phyloP scores from a whole-genome alignment of 768 basidiomycete species.

The Artomyces pyxidatus region DNA sequence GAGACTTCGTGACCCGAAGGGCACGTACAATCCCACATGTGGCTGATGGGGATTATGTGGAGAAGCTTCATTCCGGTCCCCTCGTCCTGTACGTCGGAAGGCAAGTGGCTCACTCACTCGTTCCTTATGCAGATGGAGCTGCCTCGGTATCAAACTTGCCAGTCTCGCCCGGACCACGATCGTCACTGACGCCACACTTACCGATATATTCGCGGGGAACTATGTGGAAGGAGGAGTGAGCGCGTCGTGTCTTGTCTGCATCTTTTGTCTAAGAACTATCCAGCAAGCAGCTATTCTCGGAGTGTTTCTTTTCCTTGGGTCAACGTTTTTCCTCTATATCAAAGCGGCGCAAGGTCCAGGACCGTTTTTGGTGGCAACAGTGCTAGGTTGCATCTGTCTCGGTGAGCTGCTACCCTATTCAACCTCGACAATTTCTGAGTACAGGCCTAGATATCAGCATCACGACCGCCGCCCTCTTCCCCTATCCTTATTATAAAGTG shows the following conservation, averaged over 20 bases:
- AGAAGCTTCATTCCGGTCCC: no score
- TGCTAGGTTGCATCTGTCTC: conserved; percentile 54
- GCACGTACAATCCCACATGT: no score
- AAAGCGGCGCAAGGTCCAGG: conserved; percentile 55
- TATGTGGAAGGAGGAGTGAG: conserved; percentile 46
- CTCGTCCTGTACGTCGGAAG: no score
- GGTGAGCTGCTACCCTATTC: conserved; percentile 29
- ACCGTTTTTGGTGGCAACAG: conserved; percentile 46
- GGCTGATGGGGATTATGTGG: no score
- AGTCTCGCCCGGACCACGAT: conserved; percentile 42
- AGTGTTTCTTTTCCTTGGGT: conserved; percentile 58
- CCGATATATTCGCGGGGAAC: conserved; percentile 37
- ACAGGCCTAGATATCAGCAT: conserved; percentile 43
- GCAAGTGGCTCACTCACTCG: no score
- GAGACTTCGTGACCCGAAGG: no score
- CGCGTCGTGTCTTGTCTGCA: conserved; percentile 21
- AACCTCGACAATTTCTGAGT: conserved; percentile 1
- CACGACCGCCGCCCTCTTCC: conserved; percentile 51
- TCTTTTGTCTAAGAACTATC: background rate
- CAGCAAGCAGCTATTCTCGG: conserved; percentile 53
- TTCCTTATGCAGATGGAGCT: conserved; percentile 43
- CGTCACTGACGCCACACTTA: conserved; percentile 29
- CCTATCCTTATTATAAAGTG: conserved; percentile 54
- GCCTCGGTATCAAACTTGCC: conserved; percentile 57
- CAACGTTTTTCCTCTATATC: conserved; percentile 47